Conservation (phyloP, 2,329 filamentous ascomycete genomes). For the Aureobasidium musti region DNA sequence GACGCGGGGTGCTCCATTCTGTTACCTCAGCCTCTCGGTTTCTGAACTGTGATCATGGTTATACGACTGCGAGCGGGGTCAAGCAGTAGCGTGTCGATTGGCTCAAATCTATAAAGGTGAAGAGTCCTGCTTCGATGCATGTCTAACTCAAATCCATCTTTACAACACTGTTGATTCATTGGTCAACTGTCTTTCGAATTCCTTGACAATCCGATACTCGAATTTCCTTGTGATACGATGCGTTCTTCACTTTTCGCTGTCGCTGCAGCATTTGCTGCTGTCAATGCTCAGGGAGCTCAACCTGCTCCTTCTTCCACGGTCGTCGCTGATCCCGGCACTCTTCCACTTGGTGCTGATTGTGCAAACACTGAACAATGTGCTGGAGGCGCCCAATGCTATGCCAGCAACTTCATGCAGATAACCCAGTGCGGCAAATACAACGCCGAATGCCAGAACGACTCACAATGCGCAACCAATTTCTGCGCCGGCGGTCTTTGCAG, state of each 20-base stretch:
- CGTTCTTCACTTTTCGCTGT: constrained; percentile 13
- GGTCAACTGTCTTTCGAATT: neutral
- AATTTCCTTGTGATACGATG: neutral
- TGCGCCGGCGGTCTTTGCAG: constrained; percentile 37
- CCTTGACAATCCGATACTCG: neutral
- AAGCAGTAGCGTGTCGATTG: neutral
- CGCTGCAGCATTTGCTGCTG: constrained; percentile 11
- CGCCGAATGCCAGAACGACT: constrained; percentile 33
- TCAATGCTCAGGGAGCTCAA: constrained; percentile 11
- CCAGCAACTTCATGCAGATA: constrained; percentile 31
- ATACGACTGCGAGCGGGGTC: constrained; percentile 9
- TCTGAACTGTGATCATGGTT: neutral
- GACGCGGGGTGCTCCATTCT: constrained; percentile 17
- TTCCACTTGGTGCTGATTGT: constrained; percentile 34
- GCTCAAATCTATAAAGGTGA: constrained; percentile 10
- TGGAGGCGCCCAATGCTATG: constrained; percentile 34
- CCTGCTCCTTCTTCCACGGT: constrained; percentile 29
- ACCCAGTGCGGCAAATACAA: constrained; percentile 36
- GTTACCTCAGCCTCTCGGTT: neutral
- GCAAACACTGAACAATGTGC: constrained; percentile 32
- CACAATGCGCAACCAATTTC: constrained; percentile 36
- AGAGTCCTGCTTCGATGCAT: neutral
- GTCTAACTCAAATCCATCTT: neutral
- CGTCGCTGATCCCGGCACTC: constrained; percentile 33
- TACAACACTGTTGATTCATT: neutral